Conservation (phyloP, 225 moss, liverwort and hornwort species). For the Thuidium tamariscinum region DNA sequence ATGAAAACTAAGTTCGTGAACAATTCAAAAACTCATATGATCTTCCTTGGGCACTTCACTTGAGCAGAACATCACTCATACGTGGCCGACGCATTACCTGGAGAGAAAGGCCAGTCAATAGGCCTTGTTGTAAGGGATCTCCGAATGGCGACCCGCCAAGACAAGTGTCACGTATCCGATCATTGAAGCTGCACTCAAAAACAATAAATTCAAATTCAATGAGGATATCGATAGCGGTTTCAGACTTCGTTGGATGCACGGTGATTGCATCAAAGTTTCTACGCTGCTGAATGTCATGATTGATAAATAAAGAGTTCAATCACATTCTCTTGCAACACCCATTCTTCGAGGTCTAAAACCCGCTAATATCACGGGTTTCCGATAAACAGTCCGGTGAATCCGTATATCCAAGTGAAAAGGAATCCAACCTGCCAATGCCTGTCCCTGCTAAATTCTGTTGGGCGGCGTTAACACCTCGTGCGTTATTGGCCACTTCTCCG, state of each 20-base stretch:
- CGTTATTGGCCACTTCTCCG: slow-evolving; percentile 79
- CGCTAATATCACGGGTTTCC: neutral
- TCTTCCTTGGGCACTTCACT: neutral
- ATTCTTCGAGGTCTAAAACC: neutral
- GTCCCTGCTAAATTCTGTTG: slow-evolving; percentile 82
- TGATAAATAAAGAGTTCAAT: neutral
- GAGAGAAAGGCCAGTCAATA: slow-evolving; percentile 81
- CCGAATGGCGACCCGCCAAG: slow-evolving; percentile 96
- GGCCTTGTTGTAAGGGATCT: slow-evolving; percentile 89
- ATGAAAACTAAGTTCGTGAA: neutral
- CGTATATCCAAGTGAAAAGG: neutral
- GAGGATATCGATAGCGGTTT: neutral
- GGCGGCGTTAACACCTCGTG: slow-evolving; percentile 71
- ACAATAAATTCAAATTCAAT: neutral
- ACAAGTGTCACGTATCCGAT: slow-evolving; percentile 76
- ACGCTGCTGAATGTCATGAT: neutral
- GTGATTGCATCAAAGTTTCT: neutral
- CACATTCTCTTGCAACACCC: neutral
- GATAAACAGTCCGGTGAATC: neutral
- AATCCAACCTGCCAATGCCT: slow-evolving; percentile 78
- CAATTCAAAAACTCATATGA: neutral
- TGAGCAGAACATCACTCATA: neutral
- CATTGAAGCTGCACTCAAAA: slow-evolving; percentile 66
- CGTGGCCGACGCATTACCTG: slow-evolving; percentile 24
- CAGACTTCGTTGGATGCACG: neutral